Evolutionary conservation across 2,329 filamentous ascomycete genomes (phyloP).

Genomic region (Coniochaeta sp.): DNA sequence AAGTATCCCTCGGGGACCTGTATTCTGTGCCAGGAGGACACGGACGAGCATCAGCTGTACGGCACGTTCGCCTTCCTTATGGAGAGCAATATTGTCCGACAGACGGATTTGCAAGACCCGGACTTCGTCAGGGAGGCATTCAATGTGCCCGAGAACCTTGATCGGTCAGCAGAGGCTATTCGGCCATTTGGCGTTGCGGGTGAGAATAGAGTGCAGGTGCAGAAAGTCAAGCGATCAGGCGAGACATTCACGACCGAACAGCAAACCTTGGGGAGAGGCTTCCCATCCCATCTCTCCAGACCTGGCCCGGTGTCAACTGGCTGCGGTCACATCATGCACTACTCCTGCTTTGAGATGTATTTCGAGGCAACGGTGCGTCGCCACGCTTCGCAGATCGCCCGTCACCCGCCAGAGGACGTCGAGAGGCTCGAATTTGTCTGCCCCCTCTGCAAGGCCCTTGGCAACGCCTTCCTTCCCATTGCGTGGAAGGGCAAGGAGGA

Average conservation of each 20-base stretch:
- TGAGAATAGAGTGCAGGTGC: slow-evolving; percentile 72
- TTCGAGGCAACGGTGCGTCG: slow-evolving; percentile 75
- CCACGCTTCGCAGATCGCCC: slow-evolving; percentile 86
- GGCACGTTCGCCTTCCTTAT: slow-evolving; percentile 89
- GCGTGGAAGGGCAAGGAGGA: slow-evolving; percentile 93
- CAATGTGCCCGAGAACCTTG: slow-evolving; percentile 71
- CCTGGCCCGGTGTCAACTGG: slow-evolving; percentile 79
- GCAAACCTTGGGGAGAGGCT: slow-evolving; percentile 84
- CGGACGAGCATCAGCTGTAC: slow-evolving; percentile 79
- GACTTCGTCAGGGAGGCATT: slow-evolving; percentile 81
- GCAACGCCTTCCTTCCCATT: slow-evolving; percentile 90
- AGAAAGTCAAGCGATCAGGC: slow-evolving; percentile 69
- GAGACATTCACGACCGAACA: slow-evolving; percentile 65
- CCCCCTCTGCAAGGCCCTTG: slow-evolving; percentile 91
- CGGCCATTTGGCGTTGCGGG: slow-evolving; percentile 87
- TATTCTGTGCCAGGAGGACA: slow-evolving; percentile 94
- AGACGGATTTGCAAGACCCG: slow-evolving; percentile 74
- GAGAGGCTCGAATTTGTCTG: slow-evolving; percentile 86
- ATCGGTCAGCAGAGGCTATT: slow-evolving; percentile 73
- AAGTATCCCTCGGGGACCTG: slow-evolving; percentile 91
- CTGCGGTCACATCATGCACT: slow-evolving; percentile 99
- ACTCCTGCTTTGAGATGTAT: slow-evolving; percentile 88
- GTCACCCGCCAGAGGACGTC: slow-evolving; percentile 83
- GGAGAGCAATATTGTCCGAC: slow-evolving; percentile 77
- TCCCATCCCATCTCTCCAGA: slow-evolving; percentile 59